These are phyloP conservation scores for Ustilago crameri DNA, from an alignment of 1,284 basidiomycete genomes.

Conservation along the genomic window DNA sequence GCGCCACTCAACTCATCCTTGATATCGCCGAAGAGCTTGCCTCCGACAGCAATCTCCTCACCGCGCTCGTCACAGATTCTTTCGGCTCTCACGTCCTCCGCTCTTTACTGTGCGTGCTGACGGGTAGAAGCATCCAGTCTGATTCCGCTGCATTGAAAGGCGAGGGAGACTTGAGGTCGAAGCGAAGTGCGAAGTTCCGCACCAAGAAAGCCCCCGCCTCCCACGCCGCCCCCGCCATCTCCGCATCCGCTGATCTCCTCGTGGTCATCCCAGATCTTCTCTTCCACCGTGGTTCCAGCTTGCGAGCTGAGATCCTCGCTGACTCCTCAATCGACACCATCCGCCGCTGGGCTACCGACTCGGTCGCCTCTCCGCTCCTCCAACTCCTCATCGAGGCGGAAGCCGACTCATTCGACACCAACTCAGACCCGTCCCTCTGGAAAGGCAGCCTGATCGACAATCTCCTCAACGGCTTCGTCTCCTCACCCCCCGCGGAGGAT, in stretches of 20 bases:
- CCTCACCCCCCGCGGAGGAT: conserved; percentile 2
- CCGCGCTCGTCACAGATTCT: conserved; percentile 41
- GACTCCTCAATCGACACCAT: conserved; percentile 19
- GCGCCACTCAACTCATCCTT: conserved; percentile 48
- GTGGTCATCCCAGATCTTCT: conserved; percentile 38
- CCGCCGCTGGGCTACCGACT: conserved; percentile 44
- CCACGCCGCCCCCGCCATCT: conserved; percentile 1
- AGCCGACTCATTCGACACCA: conserved; percentile 35
- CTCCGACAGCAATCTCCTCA: conserved; percentile 15
- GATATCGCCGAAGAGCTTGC: conserved; percentile 50
- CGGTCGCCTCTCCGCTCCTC: conserved; percentile 57
- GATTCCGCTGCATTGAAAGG: conserved; percentile 11
- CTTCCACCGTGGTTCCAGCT: conserved; percentile 15
- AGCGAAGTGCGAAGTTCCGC: conserved; percentile 60
- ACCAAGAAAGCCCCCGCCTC: conserved; percentile 43
- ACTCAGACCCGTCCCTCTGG: conserved; percentile 9
- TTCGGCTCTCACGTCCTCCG: conserved; percentile 63
- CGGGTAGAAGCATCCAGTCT: conserved; percentile 47
- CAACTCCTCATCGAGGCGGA: conserved; percentile 53
- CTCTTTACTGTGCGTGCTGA: conserved; percentile 55
- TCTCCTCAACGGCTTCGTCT: conserved; percentile 51
- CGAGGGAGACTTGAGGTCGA: conserved; percentile 40
- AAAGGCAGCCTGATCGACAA: conserved; percentile 45
- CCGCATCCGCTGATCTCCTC: conserved; percentile 13
- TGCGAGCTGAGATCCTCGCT: conserved; percentile 22